Evolutionary conservation across 495 filamentous ascomycete genomes (phyloP).

Genomic region (Penicillium subrubescens): DNA sequence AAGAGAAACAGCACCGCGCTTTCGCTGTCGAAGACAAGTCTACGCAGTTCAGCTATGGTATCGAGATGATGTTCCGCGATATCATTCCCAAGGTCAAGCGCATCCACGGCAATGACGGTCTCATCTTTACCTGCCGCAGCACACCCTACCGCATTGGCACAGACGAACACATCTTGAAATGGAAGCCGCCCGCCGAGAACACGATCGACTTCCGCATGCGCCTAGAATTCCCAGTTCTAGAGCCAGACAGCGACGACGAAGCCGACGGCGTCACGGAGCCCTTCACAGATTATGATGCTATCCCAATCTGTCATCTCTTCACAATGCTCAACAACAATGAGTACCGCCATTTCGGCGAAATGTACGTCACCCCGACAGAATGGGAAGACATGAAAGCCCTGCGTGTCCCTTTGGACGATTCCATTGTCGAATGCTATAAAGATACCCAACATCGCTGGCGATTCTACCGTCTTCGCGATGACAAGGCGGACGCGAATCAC

Average conservation of each 20-base stretch:
- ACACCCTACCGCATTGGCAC: constrained; percentile 87
- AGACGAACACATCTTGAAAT: constrained; percentile 91
- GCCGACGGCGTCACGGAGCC: constrained; percentile 58
- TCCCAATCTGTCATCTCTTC: constrained; percentile 60
- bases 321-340: constrained; percentile 57
- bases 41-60: constrained; percentile 84
- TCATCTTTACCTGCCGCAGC: constrained; percentile 92
- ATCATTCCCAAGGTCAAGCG: constrained; percentile 74
- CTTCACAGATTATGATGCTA: constrained; percentile 60
- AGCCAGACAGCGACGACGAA: constrained; percentile 69
- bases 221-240: constrained; percentile 71
- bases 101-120: constrained; percentile 87
- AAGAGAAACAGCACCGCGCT: constrained; percentile 67
- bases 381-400: constrained; percentile 81
- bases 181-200: constrained; percentile 93
- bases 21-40: constrained; percentile 85
- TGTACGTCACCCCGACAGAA: constrained; percentile 72
- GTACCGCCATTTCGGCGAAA: constrained; percentile 63
- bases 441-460: constrained; percentile 75
- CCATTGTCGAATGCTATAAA: constrained; percentile 85
- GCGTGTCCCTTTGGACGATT: constrained; percentile 71
- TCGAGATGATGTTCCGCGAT: constrained; percentile 86
- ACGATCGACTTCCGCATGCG: constrained; percentile 85
- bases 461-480: constrained; percentile 83
- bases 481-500: constrained; percentile 91